Evolutionary conservation across 176 grass and related monocot genomes (phyloP).

Genomic region (Raddia distichophylla): DNA sequence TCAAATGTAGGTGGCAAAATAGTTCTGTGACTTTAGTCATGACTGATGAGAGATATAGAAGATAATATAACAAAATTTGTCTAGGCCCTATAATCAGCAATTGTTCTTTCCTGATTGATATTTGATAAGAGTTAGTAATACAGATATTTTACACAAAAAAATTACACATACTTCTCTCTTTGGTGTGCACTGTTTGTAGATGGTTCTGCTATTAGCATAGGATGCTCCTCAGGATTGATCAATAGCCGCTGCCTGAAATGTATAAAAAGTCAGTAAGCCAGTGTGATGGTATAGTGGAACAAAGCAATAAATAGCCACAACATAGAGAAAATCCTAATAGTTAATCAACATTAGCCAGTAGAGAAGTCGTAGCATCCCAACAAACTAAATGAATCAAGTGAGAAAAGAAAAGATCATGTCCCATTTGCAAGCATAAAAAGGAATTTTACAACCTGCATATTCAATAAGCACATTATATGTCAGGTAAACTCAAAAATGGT

Average conservation of each 20-base stretch:
- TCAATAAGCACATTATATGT: not conserved
- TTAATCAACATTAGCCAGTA: not conserved
- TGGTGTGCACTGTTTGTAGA: conserved; percentile 79
- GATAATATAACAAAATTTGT: not conserved
- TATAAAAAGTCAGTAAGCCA: conserved; percentile 23
- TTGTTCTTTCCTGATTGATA: not conserved
- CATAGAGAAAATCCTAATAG: conserved; percentile 5
- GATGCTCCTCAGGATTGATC: conserved; percentile 98
- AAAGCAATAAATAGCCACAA: conserved; percentile 6
- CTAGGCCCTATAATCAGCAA: conserved; percentile 1
- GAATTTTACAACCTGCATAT: conserved; percentile 17
- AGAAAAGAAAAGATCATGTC: not conserved
- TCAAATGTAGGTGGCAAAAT: not conserved
- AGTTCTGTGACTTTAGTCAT: not conserved
- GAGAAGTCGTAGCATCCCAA: conserved; percentile 14
- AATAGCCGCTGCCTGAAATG: conserved; percentile 73
- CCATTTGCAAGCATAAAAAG: not conserved
- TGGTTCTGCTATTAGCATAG: conserved; percentile 94
- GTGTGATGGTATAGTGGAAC: not conserved
- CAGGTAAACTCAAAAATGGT: conserved; percentile 1
- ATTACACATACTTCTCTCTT: conserved; percentile 76
- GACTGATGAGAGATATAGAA: not conserved
- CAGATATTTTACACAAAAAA: conserved; percentile 23
- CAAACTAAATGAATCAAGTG: not conserved
- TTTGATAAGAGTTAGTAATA: not conserved